These are phyloP conservation scores for Volvariella volvacea DNA, from an alignment of 1,284 basidiomycete genomes.

Conservation along the genomic window DNA sequence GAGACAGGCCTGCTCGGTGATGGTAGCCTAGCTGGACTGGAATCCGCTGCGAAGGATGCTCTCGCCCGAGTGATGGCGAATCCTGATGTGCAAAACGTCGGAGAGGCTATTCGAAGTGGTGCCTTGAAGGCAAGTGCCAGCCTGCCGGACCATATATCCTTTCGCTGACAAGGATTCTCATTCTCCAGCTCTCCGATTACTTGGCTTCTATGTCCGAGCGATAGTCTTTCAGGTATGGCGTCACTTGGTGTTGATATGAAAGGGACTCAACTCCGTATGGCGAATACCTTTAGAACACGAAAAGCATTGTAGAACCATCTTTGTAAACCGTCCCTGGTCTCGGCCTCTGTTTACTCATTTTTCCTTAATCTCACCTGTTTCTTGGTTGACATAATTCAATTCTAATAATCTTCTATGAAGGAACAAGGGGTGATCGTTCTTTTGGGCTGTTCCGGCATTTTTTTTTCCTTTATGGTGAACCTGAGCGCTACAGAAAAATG, in stretches of 20 bases:
- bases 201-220: slow-evolving; percentile 70
- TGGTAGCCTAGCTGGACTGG: slow-evolving; percentile 69
- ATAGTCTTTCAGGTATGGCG: slow-evolving; percentile 4
- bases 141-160: slow-evolving; percentile 1
- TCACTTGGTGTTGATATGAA: not conserved
- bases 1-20: slow-evolving; percentile 53
- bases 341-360: no score
- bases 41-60: slow-evolving; percentile 77
- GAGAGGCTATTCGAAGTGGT: slow-evolving; percentile 75
- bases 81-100: slow-evolving; percentile 86
- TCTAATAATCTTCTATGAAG: no score
- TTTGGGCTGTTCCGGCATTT: no score
- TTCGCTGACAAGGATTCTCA: slow-evolving; percentile 6
- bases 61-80: slow-evolving; percentile 78
- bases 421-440: no score
- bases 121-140: slow-evolving; percentile 71
- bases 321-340: no score
- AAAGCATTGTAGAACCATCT: no score
- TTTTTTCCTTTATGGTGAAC: no score
- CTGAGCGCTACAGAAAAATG: no score
- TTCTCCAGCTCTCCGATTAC: slow-evolving; percentile 65
- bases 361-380: no score
- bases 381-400: no score
- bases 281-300: no score
- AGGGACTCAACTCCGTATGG: not conserved